Evolutionary conservation across 179 eudicot species (phyloP).

Genomic region (Vitellaria paradoxa): DNA sequence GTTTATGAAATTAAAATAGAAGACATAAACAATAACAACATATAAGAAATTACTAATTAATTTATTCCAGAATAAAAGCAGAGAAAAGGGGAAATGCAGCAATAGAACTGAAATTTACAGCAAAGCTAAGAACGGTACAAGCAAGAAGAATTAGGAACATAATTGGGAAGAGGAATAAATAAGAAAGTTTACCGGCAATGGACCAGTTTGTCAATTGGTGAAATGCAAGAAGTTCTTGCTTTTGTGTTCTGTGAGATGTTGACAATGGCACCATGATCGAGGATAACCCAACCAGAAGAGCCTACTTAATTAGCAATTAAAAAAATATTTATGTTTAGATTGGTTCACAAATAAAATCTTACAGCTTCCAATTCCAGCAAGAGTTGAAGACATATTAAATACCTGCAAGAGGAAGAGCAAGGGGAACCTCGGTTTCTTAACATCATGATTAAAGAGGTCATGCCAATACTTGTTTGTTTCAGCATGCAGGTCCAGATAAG

Average conservation of each 20-base stretch:
- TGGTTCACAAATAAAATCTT: conserved; percentile 9
- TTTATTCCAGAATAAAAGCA: background rate
- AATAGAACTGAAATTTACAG: background rate
- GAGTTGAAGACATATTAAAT: background rate
- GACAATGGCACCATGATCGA: conserved; percentile 82
- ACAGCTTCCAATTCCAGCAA: conserved; percentile 10
- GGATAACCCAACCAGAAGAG: conserved; percentile 71
- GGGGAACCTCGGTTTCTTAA: conserved; percentile 46
- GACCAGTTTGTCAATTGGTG: conserved; percentile 90
- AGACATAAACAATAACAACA: background rate
- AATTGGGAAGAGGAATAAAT: background rate
- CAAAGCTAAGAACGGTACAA: background rate
- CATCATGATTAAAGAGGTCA: conserved; percentile 45
- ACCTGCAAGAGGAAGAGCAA: conserved; percentile 83
- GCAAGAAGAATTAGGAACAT: background rate
- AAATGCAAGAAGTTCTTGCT: conserved; percentile 65
- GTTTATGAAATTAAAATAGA: background rate
- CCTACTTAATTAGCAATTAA: conserved; percentile 33
- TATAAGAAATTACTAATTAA: background rate
- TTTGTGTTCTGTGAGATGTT: conserved; percentile 80
- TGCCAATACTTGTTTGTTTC: conserved; percentile 65
- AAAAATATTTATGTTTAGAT: conserved; percentile 8
- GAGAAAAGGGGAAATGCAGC: background rate
- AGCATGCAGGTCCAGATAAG: conserved; percentile 52
- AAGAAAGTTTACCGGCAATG: conserved; percentile 58